Evolutionary conservation across 305 asterid species (phyloP).

Genomic region (Striga hermonthica): DNA sequence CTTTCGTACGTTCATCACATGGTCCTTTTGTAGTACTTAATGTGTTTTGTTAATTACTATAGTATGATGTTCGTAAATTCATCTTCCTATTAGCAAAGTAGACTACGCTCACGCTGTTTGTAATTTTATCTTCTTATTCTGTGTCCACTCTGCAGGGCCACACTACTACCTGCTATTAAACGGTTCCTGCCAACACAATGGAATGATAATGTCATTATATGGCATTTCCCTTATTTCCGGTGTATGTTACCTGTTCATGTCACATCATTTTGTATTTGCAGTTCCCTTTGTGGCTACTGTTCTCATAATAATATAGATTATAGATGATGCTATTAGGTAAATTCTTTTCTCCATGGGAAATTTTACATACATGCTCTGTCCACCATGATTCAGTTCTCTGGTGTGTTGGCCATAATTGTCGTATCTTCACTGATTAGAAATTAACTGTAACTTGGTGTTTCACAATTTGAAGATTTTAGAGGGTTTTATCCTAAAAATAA

Average conservation of each 20-base stretch:
- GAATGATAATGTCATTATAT: constrained; percentile 66
- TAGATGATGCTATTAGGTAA: background rate
- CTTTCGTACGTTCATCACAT: constrained; percentile 71
- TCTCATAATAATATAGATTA: background rate
- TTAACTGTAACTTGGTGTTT: no score
- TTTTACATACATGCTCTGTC: no score
- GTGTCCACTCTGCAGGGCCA: constrained; percentile 62
- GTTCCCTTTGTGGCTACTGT: constrained; percentile 17
- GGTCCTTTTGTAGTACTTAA: constrained; percentile 21
- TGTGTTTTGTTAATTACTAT: background rate
- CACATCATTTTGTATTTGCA: background rate
- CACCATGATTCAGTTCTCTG: no score
- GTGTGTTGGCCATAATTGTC: no score
- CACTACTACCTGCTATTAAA: constrained; percentile 70
- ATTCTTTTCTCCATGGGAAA: background rate
- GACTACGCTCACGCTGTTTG: background rate
- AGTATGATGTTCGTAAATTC: no score
- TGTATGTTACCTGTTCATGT: constrained; percentile 40
- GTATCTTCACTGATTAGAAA: no score
- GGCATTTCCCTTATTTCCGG: constrained; percentile 68
- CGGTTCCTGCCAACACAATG: constrained; percentile 71
- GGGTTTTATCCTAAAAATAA: constrained; percentile 9
- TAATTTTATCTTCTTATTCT: constrained; percentile 16
- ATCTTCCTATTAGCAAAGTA: no score
- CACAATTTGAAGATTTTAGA: background rate